Evolutionary conservation across 495 filamentous ascomycete species (phyloP).

Genomic region (Penicillium goetzii): DNA sequence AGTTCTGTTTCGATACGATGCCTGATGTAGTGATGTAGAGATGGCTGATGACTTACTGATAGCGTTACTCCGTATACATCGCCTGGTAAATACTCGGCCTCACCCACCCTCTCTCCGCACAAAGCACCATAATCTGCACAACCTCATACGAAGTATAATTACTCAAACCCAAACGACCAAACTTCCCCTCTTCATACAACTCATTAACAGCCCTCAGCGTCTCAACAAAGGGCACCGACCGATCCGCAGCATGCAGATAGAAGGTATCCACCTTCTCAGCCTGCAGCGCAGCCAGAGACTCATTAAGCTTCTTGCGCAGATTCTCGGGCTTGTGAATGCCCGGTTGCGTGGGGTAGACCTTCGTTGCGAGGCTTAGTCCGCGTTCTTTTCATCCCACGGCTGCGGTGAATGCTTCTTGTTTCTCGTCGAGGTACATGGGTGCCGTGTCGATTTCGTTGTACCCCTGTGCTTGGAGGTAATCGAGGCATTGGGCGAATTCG

Average conservation of each 20-base stretch:
- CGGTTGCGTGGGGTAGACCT: no score
- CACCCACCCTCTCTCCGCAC: not conserved
- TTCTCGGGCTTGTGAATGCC: no score
- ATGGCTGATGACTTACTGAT: not conserved
- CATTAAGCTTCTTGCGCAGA: no score
- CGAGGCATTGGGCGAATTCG: no score
- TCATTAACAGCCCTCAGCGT: not conserved
- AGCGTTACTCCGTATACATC: not conserved
- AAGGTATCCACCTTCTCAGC: no score
- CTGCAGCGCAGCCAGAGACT: no score
- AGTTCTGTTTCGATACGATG: not conserved
- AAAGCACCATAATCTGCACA: not conserved
- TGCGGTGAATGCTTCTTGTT: not conserved
- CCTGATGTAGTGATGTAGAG: not conserved
- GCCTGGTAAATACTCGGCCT: not conserved
- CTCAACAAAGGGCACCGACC: not conserved
- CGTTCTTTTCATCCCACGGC: no score
- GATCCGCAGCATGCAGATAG: no score
- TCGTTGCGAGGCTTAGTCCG: no score
- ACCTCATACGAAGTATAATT: no score
- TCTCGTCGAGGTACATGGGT: not conserved
- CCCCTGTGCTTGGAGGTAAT: not conserved
- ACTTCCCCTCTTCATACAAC: not conserved
- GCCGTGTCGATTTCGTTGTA: not conserved
- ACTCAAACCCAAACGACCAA: not conserved